These are phyloP conservation scores for Draba incana DNA, from an alignment of 345 rosid species.

Conservation along the genomic window DNA sequence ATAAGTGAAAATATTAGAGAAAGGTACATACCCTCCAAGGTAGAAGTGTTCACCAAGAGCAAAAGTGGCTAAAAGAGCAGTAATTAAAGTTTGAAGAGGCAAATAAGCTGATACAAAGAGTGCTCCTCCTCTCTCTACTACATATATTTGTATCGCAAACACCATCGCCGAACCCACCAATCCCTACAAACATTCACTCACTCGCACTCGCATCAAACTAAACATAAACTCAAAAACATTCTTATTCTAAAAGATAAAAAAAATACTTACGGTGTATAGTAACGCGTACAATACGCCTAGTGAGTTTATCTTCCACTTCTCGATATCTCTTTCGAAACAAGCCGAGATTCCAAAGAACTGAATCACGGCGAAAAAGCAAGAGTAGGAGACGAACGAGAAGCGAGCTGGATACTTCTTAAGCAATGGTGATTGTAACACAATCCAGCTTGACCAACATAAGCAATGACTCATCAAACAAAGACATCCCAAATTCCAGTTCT, in stretches of 20 bases:
- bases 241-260: constrained; percentile 3
- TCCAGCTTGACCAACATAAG: constrained; percentile 91
- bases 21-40: constrained; percentile 58
- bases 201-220: background rate
- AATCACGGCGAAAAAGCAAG: constrained; percentile 71
- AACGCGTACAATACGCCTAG: constrained; percentile 56
- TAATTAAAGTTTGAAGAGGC: constrained; percentile 64
- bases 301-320: constrained; percentile 59
- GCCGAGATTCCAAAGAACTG: constrained; percentile 66
- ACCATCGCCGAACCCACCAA: constrained; percentile 64
- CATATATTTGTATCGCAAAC: constrained; percentile 67
- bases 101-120: constrained; percentile 66
- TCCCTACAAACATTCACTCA: constrained; percentile 42
- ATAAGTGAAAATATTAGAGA: background rate
- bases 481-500: constrained; percentile 77
- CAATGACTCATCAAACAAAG: constrained; percentile 70
- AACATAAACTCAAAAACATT: background rate
- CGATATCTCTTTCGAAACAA: constrained; percentile 57
- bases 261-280: constrained; percentile 61
- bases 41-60: constrained; percentile 65
- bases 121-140: constrained; percentile 66
- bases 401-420: constrained; percentile 85
- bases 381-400: constrained; percentile 65
- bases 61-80: constrained; percentile 57
- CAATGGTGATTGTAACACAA: constrained; percentile 73